These are phyloP conservation scores for Mariannaea sp. DNA, from an alignment of 2,329 filamentous ascomycete species.

Conservation along the genomic window DNA sequence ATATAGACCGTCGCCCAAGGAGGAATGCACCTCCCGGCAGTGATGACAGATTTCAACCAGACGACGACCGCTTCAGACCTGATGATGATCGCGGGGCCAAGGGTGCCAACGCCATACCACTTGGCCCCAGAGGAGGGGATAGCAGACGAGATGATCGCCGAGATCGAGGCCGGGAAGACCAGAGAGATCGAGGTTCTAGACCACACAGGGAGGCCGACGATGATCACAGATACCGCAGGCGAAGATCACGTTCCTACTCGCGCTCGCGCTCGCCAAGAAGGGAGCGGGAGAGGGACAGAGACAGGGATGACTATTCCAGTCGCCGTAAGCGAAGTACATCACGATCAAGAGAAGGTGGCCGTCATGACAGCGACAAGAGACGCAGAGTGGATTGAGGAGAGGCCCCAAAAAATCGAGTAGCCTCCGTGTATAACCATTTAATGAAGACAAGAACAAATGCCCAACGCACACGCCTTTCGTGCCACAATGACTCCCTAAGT, in stretches of 20 bases:
- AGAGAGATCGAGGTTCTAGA: conserved; percentile 38
- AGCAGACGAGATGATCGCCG: conserved; percentile 34
- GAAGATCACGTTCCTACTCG: conserved; percentile 46
- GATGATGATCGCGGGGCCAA: conserved; percentile 53
- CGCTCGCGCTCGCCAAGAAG: conserved; percentile 60
- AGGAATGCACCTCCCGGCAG: conserved; percentile 44
- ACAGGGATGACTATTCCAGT: conserved; percentile 51
- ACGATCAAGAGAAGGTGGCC: conserved; percentile 57
- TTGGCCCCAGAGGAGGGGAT: conserved; percentile 56
- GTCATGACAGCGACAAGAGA: conserved; percentile 64
- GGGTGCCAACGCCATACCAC: conserved; percentile 72
- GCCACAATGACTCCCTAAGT: conserved; percentile 10
- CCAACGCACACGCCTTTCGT: conserved; percentile 20
- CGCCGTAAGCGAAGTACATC: conserved; percentile 64
- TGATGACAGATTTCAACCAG: conserved; percentile 72
- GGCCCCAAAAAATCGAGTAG: conserved; percentile 4
- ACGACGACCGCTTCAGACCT: conserved; percentile 56
- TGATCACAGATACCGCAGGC: conserved; percentile 23
- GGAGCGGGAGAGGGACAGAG: conserved; percentile 47
- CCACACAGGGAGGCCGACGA: conserved; percentile 34
- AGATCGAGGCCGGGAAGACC: conserved; percentile 4
- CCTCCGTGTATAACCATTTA: conserved; percentile 29
- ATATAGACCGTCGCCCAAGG: conserved; percentile 58
- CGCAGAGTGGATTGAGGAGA: conserved; percentile 56
- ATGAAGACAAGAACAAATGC: conserved; percentile 29